These are phyloP conservation scores for Pluteus cervinus DNA, from an alignment of 768 basidiomycete genomes.

Conservation along the genomic window DNA sequence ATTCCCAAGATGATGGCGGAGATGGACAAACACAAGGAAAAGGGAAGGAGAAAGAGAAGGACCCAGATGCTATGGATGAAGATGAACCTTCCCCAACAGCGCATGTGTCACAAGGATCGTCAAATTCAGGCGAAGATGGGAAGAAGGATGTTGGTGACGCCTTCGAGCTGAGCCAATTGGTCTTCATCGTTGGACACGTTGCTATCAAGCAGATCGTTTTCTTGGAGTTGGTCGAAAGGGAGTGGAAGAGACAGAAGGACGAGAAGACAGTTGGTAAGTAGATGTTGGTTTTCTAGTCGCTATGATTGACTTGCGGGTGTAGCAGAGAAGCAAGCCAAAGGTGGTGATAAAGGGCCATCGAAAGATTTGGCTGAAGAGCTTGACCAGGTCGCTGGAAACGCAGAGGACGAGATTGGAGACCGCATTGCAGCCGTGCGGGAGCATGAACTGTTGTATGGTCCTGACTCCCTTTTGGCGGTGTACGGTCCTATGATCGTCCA, in stretches of 20 bases:
- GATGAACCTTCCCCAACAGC: conserved; percentile 35
- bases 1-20: conserved; percentile 11
- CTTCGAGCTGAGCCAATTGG: conserved; percentile 86
- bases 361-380: conserved; percentile 80
- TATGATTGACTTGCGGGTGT: not conserved
- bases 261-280: conserved; percentile 70
- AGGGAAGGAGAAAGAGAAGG: conserved; percentile 20
- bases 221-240: conserved; percentile 90
- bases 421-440: conserved; percentile 81
- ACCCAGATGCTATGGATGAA: conserved; percentile 51
- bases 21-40: conserved; percentile 12
- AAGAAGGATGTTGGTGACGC: conserved; percentile 67
- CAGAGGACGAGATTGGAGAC: conserved; percentile 98
- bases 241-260: conserved; percentile 96
- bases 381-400: conserved; percentile 95
- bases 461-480: conserved; percentile 70
- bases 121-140: conserved; percentile 12
- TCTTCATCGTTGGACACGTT: conserved; percentile 94
- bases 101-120: conserved; percentile 17
- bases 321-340: conserved; percentile 58
- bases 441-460: conserved; percentile 80
- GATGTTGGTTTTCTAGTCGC: not conserved
- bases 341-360: conserved; percentile 33
- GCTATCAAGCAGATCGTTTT: conserved; percentile 98
- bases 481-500: conserved; percentile 90